These are phyloP conservation scores for Xenoacremonium recifei DNA, from an alignment of 2,329 filamentous ascomycete genomes.

Conservation along the genomic window DNA sequence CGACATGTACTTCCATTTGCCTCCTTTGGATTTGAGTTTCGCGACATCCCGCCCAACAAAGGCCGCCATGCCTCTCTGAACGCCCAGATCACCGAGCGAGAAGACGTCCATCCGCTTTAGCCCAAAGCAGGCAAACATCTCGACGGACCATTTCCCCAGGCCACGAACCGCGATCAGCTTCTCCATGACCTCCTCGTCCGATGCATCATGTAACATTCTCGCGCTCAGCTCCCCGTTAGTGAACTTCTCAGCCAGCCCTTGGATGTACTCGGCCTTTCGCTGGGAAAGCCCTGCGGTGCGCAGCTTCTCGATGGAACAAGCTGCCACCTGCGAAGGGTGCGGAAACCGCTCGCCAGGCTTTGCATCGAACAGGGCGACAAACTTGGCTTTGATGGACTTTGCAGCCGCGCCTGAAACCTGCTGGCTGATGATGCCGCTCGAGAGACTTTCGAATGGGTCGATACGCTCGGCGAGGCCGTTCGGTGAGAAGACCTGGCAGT, in stretches of 20 bases:
- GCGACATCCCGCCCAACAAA: constrained; percentile 79
- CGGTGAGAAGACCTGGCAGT: constrained; percentile 76
- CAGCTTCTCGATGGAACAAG: constrained; percentile 62
- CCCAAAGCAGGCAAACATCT: constrained; percentile 98
- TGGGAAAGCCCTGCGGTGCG: constrained; percentile 87
- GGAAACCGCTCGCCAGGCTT: constrained; percentile 58
- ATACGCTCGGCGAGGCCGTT: constrained; percentile 80
- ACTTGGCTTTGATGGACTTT: constrained; percentile 82
- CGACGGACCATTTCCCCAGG: constrained; percentile 85
- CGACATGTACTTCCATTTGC: constrained; percentile 98
- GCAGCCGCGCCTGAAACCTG: constrained; percentile 94
- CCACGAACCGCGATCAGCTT: constrained; percentile 83
- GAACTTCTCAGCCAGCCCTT: constrained; percentile 83
- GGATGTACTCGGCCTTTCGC: constrained; percentile 93
- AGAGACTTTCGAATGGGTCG: constrained; percentile 82
- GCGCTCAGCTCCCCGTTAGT: constrained; percentile 70
- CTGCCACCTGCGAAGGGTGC: constrained; percentile 69
- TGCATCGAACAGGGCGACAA: constrained; percentile 67
- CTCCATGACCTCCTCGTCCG: constrained; percentile 83
- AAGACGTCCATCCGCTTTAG: constrained; percentile 94
- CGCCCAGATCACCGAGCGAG: constrained; percentile 85
- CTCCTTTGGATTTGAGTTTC: constrained; percentile 76
- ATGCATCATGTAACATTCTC: constrained; percentile 70
- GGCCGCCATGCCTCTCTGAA: constrained; percentile 91
- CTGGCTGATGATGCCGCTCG: constrained; percentile 89